Conservation (phyloP, 768 basidiomycete genomes). For the Asterophora lycoperdoides region DNA sequence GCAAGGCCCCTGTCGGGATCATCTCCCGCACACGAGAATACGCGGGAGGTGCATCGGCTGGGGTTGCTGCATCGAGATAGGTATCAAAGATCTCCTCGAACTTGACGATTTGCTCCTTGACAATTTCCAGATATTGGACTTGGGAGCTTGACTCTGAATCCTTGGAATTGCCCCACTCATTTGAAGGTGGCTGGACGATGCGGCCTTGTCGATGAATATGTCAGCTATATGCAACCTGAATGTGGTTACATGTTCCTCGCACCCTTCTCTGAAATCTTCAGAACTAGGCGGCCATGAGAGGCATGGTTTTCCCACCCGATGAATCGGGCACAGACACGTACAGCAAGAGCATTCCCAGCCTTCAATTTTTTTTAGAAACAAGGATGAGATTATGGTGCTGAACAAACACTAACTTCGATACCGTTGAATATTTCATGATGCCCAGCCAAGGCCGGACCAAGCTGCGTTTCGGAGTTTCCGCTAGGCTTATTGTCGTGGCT, state of each 20-base stretch:
- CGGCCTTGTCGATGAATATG: not conserved
- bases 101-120: constrained; percentile 10
- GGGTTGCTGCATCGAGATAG: constrained; percentile 20
- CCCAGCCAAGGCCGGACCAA: constrained; percentile 8
- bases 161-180: too few relatives aligned
- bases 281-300: constrained; percentile 22
- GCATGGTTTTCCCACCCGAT: constrained; percentile 28
- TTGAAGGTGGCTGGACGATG: constrained; percentile 3
- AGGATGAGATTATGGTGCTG: not conserved
- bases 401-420: constrained; percentile 5
- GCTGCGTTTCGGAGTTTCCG: constrained; percentile 12
- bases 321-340: constrained; percentile 30
- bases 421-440: constrained; percentile 10
- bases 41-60: constrained; percentile 15
- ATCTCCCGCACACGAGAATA: constrained; percentile 23
- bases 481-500: constrained; percentile 24
- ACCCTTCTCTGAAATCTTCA: constrained; percentile 26
- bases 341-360: constrained; percentile 28
- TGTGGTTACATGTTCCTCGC: not conserved
- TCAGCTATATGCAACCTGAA: not conserved
- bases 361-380: constrained; percentile 5
- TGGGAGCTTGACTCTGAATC: too few relatives aligned
- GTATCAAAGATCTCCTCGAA: constrained; percentile 18
- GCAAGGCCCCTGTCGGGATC: constrained; percentile 21
- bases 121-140: constrained; percentile 8